These are phyloP conservation scores for Penicillium bovifimosum DNA, from an alignment of 495 filamentous ascomycete species.

Conservation along the genomic window DNA sequence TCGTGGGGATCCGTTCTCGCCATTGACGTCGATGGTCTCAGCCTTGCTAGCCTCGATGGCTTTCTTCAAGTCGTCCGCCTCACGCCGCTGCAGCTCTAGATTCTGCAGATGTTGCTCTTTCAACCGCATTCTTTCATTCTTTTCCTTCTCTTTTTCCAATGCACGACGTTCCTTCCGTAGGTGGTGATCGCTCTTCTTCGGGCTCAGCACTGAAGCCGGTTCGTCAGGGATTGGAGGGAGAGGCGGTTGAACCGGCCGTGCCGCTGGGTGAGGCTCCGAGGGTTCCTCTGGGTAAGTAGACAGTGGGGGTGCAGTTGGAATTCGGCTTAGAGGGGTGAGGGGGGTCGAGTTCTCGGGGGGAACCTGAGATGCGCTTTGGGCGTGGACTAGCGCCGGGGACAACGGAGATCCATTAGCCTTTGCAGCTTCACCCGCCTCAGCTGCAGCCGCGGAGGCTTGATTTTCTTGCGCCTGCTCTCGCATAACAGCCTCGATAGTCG, in stretches of 20 bases:
- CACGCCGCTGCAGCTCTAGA: constrained; percentile 46
- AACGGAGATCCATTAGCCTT: constrained; percentile 39
- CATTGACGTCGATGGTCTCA: constrained; percentile 23
- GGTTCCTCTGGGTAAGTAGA: constrained; percentile 30
- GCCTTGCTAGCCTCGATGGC: constrained; percentile 54
- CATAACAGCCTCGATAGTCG: constrained; percentile 80
- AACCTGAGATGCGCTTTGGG: constrained; percentile 37
- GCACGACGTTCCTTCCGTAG: constrained; percentile 56
- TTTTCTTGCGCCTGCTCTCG: constrained; percentile 79
- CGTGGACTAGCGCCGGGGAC: constrained; percentile 31
- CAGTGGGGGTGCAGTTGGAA: constrained; percentile 54
- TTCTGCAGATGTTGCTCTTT: constrained; percentile 53
- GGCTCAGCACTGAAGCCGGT: constrained; percentile 22
- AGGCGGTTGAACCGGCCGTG: constrained; percentile 22
- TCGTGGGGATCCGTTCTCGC: constrained; percentile 36
- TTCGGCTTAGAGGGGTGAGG: constrained; percentile 51
- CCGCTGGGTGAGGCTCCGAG: constrained; percentile 20
- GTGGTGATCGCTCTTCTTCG: constrained; percentile 44
- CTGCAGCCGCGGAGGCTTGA: constrained; percentile 42
- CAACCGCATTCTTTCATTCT: constrained; percentile 56
- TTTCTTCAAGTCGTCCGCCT: constrained; percentile 53
- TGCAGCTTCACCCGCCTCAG: constrained; percentile 51
- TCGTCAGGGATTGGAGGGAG: constrained; percentile 38
- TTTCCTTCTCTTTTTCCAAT: constrained; percentile 63
- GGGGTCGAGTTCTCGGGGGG: constrained; percentile 45